Conservation (phyloP, 306 rosid genomes). For the Macrotyloma uniflorum region DNA sequence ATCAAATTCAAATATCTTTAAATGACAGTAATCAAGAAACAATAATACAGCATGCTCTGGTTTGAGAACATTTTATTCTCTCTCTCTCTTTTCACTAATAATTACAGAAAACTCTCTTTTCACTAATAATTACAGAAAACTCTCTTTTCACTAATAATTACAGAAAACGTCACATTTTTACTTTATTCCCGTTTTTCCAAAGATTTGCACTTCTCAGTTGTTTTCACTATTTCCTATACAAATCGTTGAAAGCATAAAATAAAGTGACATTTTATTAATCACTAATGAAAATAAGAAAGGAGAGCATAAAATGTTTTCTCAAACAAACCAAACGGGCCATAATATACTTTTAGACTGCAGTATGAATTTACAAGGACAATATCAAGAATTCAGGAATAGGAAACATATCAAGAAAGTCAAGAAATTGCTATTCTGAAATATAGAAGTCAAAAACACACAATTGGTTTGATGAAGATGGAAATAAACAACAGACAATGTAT, state of each 20-base stretch:
- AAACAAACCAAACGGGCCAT: background rate
- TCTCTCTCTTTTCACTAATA: background rate
- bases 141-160: background rate
- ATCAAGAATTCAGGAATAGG: no score
- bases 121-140: background rate
- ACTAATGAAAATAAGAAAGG: background rate
- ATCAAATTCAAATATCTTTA: constrained; percentile 2
- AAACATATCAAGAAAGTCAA: no score
- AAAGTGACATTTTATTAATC: background rate
- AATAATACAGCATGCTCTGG: background rate
- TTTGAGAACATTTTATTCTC: background rate
- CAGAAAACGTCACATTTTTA: background rate
- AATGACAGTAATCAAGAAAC: constrained; percentile 29
- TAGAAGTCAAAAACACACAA: constrained; percentile 8
- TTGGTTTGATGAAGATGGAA: background rate
- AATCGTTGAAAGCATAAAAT: background rate
- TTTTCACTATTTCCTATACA: background rate
- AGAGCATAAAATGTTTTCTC: constrained; percentile 4
- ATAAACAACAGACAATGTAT: background rate
- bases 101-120: background rate
- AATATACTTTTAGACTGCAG: no score
- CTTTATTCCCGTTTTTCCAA: background rate
- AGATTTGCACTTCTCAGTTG: background rate
- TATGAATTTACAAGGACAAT: no score
- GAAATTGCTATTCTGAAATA: background rate